Evolutionary conservation across 805 yeast species (phyloP).

Genomic region (Ogataea ganodermae): DNA sequence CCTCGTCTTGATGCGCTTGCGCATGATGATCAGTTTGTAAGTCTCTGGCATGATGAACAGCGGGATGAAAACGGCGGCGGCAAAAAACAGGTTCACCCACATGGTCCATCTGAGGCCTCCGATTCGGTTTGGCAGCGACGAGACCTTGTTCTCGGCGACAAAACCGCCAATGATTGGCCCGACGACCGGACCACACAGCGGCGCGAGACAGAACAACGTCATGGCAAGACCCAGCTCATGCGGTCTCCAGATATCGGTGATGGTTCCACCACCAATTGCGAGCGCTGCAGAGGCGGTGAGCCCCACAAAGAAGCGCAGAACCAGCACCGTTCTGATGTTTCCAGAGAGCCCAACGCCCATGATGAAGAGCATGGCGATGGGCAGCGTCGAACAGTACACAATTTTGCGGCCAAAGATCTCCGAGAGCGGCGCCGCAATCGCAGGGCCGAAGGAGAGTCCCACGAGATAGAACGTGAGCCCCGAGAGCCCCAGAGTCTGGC

Average conservation of each 20-base stretch:
- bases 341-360: slow-evolving; percentile 72
- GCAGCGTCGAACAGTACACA: slow-evolving; percentile 60
- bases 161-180: slow-evolving; percentile 78
- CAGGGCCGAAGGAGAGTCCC: slow-evolving; percentile 74
- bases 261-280: slow-evolving; percentile 84
- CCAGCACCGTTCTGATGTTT: slow-evolving; percentile 61
- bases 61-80: slow-evolving; percentile 54
- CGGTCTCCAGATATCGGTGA: slow-evolving; percentile 73
- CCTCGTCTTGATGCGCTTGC: slow-evolving; percentile 59
- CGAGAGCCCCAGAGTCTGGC: slow-evolving; percentile 61
- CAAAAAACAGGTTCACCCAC: slow-evolving; percentile 73
- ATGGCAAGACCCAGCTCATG: slow-evolving; percentile 70
- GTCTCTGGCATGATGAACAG: slow-evolving; percentile 63
- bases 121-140: slow-evolving; percentile 16
- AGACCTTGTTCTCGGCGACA: slow-evolving; percentile 52
- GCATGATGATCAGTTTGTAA: slow-evolving; percentile 66
- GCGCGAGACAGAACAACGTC: slow-evolving; percentile 76
- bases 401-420: slow-evolving; percentile 69
- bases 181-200: slow-evolving; percentile 77
- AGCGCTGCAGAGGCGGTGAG: slow-evolving; percentile 78
- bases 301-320: slow-evolving; percentile 75
- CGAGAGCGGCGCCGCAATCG: slow-evolving; percentile 69
- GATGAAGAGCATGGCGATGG: slow-evolving; percentile 66
- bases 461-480: slow-evolving; percentile 71
- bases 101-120: slow-evolving; percentile 68